Base-by-base conservation (phyloP, 2,329 filamentous ascomycete species). In the Sordariomycetes sp. region DNA sequence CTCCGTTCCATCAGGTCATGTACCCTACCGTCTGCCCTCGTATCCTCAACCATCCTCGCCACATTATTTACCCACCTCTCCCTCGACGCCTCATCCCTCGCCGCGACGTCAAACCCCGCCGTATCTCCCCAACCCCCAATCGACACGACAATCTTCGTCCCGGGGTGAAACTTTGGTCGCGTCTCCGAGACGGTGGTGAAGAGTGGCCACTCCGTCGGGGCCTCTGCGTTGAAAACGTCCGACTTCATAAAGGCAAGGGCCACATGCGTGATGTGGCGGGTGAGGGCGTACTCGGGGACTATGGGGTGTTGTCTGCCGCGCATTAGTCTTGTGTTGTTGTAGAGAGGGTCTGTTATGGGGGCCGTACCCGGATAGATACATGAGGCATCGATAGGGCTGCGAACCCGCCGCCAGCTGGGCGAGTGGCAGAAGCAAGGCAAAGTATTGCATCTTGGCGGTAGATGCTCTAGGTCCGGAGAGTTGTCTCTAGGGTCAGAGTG, bases 61-160 rank as follows among this genome's bases (percentile, higher is more conserved):
- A 89, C 76, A 62, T 87, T 87, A 52, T 72, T 72, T 1, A 85
- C 83, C 69, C 86, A 90, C 8, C 69, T 70, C 59, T 74, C 71
- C 17, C 84, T 78, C 1, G 75, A 77, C 1, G 68, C 62, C 1
- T 77, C 72, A 3, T 75, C 74, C 55, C 72, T 74, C 1, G 82
- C 80, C 0, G 78, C 85, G 10, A 66, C 67, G 0, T 78, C 76
- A 64, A 88, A 90, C 0, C 85, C 86, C 7, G 68, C 66, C 0
- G 78, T 83, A 59, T 89, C 84, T 0, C 85, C 86, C 86, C 87
- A 90, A 56, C 86, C 87, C 12, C 87, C 87, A 61, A 90, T 81
- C 22, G 87, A 85, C 42, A 90, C 76, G 71, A 86, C 77, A 24
- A 90, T 69, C 62, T 86, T 84, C 22, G 84, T 83, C 28, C 72